Percentiles rank a stretch among this genome's conserved stretches.
phyloP scores from a whole-genome alignment of 2,329 filamentous ascomycete species.

The Celoporthe dispersa region DNA sequence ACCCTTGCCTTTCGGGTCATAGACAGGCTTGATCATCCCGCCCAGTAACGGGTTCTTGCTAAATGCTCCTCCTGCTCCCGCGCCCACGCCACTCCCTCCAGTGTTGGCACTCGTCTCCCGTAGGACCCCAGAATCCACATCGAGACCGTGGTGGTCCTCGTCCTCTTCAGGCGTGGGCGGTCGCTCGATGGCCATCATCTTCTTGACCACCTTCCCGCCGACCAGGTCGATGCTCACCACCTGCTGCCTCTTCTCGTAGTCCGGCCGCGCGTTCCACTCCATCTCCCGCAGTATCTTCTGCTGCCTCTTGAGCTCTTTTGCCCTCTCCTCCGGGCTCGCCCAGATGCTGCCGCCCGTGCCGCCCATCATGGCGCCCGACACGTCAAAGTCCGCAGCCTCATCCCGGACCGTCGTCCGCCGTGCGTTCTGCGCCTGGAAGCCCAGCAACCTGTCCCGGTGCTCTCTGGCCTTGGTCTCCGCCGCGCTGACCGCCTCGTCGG shows the following conservation, averaged over 20 bases:
- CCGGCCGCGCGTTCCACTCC: conserved; percentile 82
- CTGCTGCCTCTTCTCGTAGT: conserved; percentile 86
- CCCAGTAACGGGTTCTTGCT: conserved; percentile 71
- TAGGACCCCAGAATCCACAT: conserved; percentile 40
- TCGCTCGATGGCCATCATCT: conserved; percentile 67
- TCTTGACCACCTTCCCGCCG: conserved; percentile 74
- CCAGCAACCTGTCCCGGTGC: conserved; percentile 80
- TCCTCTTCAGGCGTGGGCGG: conserved; percentile 57
- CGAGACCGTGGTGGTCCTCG: conserved; percentile 31
- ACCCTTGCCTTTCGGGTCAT: conserved; percentile 58
- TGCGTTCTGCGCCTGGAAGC: conserved; percentile 85
- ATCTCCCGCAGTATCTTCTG: conserved; percentile 83
- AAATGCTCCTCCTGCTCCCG: conserved; percentile 60
- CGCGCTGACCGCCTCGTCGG: conserved; percentile 48
- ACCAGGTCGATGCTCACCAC: conserved; percentile 85
- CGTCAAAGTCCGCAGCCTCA: conserved; percentile 72
- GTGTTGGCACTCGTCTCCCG: conserved; percentile 44
- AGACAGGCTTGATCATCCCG: conserved; percentile 68
- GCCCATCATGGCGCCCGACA: conserved; percentile 49
- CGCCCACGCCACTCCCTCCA: conserved; percentile 41
- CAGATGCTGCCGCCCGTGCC: conserved; percentile 68
- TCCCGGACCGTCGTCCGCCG: conserved; percentile 83
- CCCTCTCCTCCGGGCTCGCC: conserved; percentile 82
- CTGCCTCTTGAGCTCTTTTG: conserved; percentile 81
- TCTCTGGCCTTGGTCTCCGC: conserved; percentile 72